Evolutionary conservation across 139 green algal genomes (phyloP).

Genomic region (Zygnema cylindricum): DNA sequence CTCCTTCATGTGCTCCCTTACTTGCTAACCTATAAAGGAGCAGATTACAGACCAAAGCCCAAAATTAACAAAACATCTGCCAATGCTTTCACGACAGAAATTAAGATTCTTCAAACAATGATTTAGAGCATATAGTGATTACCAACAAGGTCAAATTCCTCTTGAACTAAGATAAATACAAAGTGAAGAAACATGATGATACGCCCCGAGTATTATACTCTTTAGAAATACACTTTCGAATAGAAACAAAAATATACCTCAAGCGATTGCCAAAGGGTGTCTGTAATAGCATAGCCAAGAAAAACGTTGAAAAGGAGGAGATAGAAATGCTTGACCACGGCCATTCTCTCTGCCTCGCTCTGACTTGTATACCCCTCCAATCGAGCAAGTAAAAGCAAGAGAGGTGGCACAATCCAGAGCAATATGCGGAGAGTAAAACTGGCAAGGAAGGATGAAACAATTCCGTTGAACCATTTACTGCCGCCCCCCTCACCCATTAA

Average conservation of each 20-base stretch:
- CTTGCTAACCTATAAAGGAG: no score
- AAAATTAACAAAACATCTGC: no score
- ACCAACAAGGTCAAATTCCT: no score
- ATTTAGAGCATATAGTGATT: no score
- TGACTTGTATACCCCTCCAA: slow-evolving; percentile 19
- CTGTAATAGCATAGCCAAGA: slow-evolving; percentile 50
- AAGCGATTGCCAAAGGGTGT: slow-evolving; percentile 25
- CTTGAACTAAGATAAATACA: no score
- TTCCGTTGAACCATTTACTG: slow-evolving; percentile 17
- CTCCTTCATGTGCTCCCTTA: no score
- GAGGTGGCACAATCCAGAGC: slow-evolving; percentile 36
- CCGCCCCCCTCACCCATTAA: background rate
- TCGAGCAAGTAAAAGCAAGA: slow-evolving; percentile 32
- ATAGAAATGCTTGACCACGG: slow-evolving; percentile 32
- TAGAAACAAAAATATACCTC: slow-evolving; percentile 35
- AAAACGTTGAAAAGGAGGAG: slow-evolving; percentile 60
- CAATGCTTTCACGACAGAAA: no score
- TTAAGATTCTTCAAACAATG: no score
- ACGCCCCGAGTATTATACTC: no score
- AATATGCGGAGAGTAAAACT: slow-evolving; percentile 28
- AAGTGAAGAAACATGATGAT: no score
- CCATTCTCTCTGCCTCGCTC: background rate
- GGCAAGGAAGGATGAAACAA: slow-evolving; percentile 32
- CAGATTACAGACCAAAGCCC: no score
- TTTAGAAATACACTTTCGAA: no score